Conservation (phyloP, 2,329 filamentous ascomycete species). For the Helotiales sp. region DNA sequence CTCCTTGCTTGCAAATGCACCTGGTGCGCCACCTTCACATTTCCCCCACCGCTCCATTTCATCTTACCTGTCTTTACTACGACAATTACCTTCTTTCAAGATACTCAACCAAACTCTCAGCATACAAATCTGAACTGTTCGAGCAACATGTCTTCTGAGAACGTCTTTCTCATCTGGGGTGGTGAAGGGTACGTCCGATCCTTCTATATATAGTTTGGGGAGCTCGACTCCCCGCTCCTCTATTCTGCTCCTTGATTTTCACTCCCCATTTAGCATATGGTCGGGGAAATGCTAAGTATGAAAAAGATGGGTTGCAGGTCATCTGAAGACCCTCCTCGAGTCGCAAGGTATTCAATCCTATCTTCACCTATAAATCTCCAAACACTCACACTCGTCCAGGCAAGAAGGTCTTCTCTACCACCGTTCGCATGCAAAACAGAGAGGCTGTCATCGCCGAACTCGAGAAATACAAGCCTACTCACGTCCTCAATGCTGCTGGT, state of each 20-base stretch:
- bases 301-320: conserved; percentile 56
- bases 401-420: conserved; percentile 61
- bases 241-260: too few relatives aligned
- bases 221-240: too few relatives aligned
- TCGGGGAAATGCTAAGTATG: too few relatives aligned
- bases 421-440: conserved; percentile 64
- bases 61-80: background rate
- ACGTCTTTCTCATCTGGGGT: conserved; percentile 64
- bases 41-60: background rate
- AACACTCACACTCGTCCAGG: conserved; percentile 30
- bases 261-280: too few relatives aligned
- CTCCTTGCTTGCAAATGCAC: conserved; percentile 11
- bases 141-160: conserved; percentile 26
- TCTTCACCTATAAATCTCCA: background rate
- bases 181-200: too few relatives aligned
- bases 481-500: conserved; percentile 66
- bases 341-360: conserved; percentile 41
- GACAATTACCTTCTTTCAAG: conserved; percentile 5
- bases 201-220: too few relatives aligned
- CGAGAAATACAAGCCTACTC: conserved; percentile 60
- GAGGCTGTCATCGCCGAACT: conserved; percentile 57
- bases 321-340: conserved; percentile 59
- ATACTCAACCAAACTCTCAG: background rate
- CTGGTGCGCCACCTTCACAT: background rate
- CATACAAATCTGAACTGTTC: background rate